Evolutionary conservation across 2,329 filamentous ascomycete species (phyloP), one percentile per base, ranked within the genome.

Genomic region (Fusarium sulawesiense): DNA sequence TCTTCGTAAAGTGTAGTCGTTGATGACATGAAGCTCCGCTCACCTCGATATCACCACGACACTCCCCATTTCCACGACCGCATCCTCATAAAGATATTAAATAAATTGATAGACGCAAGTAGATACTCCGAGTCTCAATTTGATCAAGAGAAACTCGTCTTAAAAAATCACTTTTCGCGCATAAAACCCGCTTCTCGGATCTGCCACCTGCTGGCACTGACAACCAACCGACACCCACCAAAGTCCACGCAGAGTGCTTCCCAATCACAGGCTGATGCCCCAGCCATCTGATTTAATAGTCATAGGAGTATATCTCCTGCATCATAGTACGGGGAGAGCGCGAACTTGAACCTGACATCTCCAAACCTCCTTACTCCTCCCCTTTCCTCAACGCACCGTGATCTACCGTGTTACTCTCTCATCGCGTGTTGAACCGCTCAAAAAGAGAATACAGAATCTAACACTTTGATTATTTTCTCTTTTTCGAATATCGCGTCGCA

Each of bases 171-270:
- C 45, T 9, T 25, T 13, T 9, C 18, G 23, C 4, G 14, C 25
- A 20, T 47, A 29, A 29, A 47, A 9, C 4, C 20, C 18, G 6
- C 14, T 18, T 20, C 55, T 41, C 16, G 40, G 32, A 6, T 21
- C 53, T 45, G 48, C 25, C 61, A 48, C 32, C 20, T 66, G 29
- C 42, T 62, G 53, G 41, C 66, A 70, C 66, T 70, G 66, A 45
- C 21, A 41, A 40, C 21, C 56, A 45, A 30, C 44, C 46, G 57
- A 23, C 66, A 42, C 32, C 37, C 13, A 18, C 9, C 21, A 20
- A 30, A 37, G 34, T 29, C 10, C 2, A 29, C 10, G 18, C 34
- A 53, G 49, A 25, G 12, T 21, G 16, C 16, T 18, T 18, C 29
- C 37, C 41, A 46, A 14, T 14, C 14, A 18, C 18, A 20, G 20